Evolutionary conservation across 805 yeast genomes (phyloP).

Genomic region (Pichia deserticola): DNA sequence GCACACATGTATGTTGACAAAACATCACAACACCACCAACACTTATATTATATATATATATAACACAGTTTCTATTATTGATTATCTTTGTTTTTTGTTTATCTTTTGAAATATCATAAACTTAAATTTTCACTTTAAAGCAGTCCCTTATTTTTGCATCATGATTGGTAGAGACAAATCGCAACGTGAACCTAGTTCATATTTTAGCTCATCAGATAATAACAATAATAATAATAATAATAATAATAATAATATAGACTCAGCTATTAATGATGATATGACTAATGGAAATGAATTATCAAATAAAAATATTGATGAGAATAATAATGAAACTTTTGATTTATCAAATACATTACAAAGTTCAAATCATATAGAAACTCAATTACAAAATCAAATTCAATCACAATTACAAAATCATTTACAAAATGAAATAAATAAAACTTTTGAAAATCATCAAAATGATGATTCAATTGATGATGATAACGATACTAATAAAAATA

Average conservation of each 20-base stretch:
- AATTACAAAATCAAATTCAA: slow-evolving; percentile 7
- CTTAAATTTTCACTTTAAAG: neutral
- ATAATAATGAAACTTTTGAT: neutral
- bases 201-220: neutral
- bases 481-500: no score
- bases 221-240: neutral
- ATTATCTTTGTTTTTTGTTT: neutral
- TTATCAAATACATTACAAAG: neutral
- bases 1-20: neutral
- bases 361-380: slow-evolving; percentile 1
- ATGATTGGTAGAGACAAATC: neutral
- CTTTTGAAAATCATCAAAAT: neutral
- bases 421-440: neutral
- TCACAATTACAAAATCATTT: slow-evolving; percentile 7
- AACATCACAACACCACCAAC: slow-evolving; percentile 20
- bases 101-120: neutral
- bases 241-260: no score
- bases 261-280: no score
- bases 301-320: neutral
- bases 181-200: neutral
- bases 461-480: neutral
- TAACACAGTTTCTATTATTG: no score
- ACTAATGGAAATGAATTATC: neutral
- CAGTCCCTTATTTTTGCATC: neutral
- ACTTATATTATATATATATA: neutral